Conservation (phyloP, 2,329 filamentous ascomycete species). For the Fusarium fracticaudum region DNA sequence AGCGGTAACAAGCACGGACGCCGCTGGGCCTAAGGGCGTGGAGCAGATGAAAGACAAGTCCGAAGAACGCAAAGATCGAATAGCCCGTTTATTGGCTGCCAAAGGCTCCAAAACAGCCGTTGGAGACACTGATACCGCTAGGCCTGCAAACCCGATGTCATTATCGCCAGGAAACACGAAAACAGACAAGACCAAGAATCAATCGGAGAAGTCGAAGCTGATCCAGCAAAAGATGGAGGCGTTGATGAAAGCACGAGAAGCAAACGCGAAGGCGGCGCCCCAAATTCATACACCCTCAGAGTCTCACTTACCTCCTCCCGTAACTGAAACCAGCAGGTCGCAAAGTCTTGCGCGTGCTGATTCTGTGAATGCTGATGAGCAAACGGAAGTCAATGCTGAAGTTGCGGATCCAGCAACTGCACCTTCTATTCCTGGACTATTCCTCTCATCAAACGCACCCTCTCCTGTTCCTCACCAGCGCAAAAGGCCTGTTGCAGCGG, state of each 20-base stretch:
- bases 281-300: neutral
- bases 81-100: conserved; percentile 78
- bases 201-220: conserved; percentile 76
- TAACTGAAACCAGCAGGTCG: conserved; percentile 5
- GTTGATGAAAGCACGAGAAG: conserved; percentile 67
- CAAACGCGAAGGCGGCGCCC: conserved; percentile 44
- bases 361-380: neutral
- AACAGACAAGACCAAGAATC: conserved; percentile 35
- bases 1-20: neutral
- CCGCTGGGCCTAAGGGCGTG: conserved; percentile 40
- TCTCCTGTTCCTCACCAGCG: conserved; percentile 28
- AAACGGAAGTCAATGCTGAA: conserved; percentile 4
- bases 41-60: conserved; percentile 62
- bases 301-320: neutral
- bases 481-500: conserved; percentile 69
- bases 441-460: conserved; percentile 45
- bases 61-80: conserved; percentile 78
- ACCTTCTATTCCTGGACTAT: conserved; percentile 51
- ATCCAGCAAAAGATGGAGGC: conserved; percentile 83
- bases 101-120: conserved; percentile 66
- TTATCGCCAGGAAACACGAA: conserved; percentile 37
- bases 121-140: conserved; percentile 3
- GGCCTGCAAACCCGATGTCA: neutral
- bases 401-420: conserved; percentile 20
- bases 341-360: conserved; percentile 1